Evolutionary conservation across 2,329 filamentous ascomycete genomes (phyloP).

Genomic region (Septoria petroselini): DNA sequence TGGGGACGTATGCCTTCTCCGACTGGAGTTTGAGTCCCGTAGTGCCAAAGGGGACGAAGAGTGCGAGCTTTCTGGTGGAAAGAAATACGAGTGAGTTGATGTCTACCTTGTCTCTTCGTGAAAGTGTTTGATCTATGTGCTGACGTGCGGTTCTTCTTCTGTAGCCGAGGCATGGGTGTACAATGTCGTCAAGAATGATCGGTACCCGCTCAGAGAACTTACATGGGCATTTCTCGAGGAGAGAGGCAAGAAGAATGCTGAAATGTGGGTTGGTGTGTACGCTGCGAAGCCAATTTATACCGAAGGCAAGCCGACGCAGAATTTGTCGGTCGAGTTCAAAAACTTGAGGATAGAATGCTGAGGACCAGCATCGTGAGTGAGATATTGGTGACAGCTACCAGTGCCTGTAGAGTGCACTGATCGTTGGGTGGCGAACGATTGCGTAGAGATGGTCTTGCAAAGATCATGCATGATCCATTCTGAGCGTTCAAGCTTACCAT

Average conservation of each 20-base stretch:
- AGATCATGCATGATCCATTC: too few species aligned
- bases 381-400: too few species aligned
- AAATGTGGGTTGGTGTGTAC: constrained; percentile 22
- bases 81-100: constrained; percentile 47
- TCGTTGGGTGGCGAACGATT: too few species aligned
- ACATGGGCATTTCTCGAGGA: constrained; percentile 24
- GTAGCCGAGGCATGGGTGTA: constrained; percentile 62
- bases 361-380: background rate
- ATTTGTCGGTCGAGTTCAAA: constrained; percentile 20
- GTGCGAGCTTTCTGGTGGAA: constrained; percentile 22
- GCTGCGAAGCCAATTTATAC: constrained; percentile 21
- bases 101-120: too few species aligned
- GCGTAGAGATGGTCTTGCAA: too few species aligned
- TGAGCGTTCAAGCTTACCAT: too few species aligned
- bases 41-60: constrained; percentile 9
- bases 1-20: constrained; percentile 18
- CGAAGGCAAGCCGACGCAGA: constrained; percentile 10
- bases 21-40: constrained; percentile 23
- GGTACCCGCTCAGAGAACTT: constrained; percentile 41
- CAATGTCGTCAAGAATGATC: constrained; percentile 31
- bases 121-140: too few species aligned
- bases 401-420: too few species aligned
- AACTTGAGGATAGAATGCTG: constrained; percentile 20
- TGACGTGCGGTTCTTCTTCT: too few species aligned
- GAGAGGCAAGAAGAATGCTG: constrained; percentile 18